phyloP scores from a whole-genome alignment of 1,139 yeast genomes.

The Magnusiomyces fungicola region DNA sequence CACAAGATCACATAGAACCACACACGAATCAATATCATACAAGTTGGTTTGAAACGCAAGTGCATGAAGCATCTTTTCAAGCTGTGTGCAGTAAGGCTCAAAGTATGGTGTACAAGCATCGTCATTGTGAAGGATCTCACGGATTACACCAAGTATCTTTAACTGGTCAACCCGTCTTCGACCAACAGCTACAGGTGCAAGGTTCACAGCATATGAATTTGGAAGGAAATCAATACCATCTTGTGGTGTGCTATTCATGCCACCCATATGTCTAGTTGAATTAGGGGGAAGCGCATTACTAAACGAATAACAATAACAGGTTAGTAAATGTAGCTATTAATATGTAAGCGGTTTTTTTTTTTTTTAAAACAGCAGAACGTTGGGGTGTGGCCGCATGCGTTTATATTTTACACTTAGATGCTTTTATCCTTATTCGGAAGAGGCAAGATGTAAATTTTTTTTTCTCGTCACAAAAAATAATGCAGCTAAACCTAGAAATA shows the following conservation, averaged over 20 bases:
- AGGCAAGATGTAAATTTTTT: no score
- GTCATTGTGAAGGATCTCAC: constrained; percentile 34
- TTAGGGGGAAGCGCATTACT: no score
- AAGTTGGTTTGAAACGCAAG: constrained; percentile 33
- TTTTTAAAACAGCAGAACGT: no score
- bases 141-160: constrained; percentile 27
- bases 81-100: constrained; percentile 28
- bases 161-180: constrained; percentile 32
- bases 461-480: no score
- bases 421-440: no score
- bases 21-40: constrained; percentile 40
- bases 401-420: no score
- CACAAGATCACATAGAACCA: constrained; percentile 42
- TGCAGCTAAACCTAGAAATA: no score
- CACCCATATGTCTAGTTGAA: neutral
- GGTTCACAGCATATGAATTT: constrained; percentile 7
- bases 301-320: no score
- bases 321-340: no score
- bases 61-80: constrained; percentile 34
- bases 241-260: neutral
- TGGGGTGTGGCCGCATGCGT: no score
- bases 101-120: constrained; percentile 28
- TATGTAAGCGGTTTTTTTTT: no score
- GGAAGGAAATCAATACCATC: constrained; percentile 5
- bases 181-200: constrained; percentile 18